A percentile compares a stretch with the other conserved stretches of the same genome.
Conservation (phyloP, 2,329 filamentous ascomycete species). For the Hortaea werneckii region DNA sequence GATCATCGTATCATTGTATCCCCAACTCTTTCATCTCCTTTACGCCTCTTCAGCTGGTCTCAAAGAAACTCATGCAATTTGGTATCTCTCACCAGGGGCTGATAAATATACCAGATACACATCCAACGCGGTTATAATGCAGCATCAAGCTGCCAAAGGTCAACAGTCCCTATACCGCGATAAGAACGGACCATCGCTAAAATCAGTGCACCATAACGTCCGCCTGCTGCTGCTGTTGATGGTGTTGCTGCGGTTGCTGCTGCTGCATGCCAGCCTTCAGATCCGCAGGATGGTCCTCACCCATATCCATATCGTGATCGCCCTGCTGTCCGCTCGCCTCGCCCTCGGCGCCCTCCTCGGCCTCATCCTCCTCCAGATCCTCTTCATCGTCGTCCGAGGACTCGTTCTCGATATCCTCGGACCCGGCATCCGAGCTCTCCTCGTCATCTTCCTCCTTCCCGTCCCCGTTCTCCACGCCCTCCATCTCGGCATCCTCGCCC, state of each 20-base stretch:
- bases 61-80: too few relatives aligned
- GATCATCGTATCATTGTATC: too few relatives aligned
- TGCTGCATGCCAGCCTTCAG: neutral
- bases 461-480: conserved; percentile 50
- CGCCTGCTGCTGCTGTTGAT: conserved; percentile 6
- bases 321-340: conserved; percentile 9
- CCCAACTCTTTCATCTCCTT: too few relatives aligned
- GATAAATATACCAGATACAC: too few relatives aligned
- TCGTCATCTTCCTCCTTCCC: conserved; percentile 56
- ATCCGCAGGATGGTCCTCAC: conserved; percentile 5
- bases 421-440: conserved; percentile 40
- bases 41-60: too few relatives aligned
- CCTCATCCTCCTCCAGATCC: conserved; percentile 30
- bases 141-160: too few relatives aligned
- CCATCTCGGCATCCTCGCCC: conserved; percentile 67
- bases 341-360: conserved; percentile 19
- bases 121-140: too few relatives aligned
- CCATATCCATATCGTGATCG: conserved; percentile 23
- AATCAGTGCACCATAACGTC: conserved; percentile 20
- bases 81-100: too few relatives aligned
- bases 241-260: neutral
- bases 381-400: conserved; percentile 34
- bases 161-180: neutral
- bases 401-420: conserved; percentile 40
- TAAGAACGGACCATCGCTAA: neutral